These are phyloP conservation scores for Pelargonium nanum DNA, from an alignment of 345 rosid genomes.

Conservation along the genomic window DNA sequence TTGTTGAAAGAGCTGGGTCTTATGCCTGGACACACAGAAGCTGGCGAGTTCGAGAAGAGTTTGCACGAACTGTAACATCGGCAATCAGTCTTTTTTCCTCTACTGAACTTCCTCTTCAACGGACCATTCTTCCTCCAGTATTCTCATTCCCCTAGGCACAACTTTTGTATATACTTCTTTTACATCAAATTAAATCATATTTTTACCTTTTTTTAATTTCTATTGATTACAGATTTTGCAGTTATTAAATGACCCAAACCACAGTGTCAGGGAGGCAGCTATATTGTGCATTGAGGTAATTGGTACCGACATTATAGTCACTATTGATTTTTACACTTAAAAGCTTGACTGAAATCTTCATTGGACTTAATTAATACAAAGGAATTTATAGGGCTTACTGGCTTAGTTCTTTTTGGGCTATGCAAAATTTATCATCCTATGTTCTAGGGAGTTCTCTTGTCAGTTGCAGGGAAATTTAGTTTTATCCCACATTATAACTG, in stretches of 20 bases:
- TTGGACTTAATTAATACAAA: not conserved
- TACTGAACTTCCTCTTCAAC: slow-evolving; percentile 93
- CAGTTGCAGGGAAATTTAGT: not conserved
- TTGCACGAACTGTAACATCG: slow-evolving; percentile 87
- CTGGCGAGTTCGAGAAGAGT: slow-evolving; percentile 97
- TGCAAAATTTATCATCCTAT: not conserved
- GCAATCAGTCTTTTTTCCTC: slow-evolving; percentile 90
- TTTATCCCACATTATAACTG: not conserved
- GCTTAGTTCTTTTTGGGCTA: not conserved
- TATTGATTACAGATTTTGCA: slow-evolving; percentile 60
- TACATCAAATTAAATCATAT: too few species aligned
- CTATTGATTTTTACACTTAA: not conserved
- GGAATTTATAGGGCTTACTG: not conserved
- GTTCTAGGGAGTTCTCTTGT: not conserved
- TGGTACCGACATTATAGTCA: not conserved
- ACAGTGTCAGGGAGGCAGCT: slow-evolving; percentile 85
- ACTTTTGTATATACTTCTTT: not conserved
- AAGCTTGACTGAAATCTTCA: not conserved
- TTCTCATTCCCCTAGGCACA: slow-evolving; percentile 9
- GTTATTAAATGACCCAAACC: slow-evolving; percentile 84
- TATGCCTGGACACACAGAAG: slow-evolving; percentile 92
- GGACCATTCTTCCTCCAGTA: slow-evolving; percentile 93
- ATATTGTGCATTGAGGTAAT: slow-evolving; percentile 84
- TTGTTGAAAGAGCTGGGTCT: slow-evolving; percentile 95
- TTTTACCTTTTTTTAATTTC: not conserved